Conservation (phyloP, 2,329 filamentous ascomycete genomes). For the Trichoderma arundinaceum region DNA sequence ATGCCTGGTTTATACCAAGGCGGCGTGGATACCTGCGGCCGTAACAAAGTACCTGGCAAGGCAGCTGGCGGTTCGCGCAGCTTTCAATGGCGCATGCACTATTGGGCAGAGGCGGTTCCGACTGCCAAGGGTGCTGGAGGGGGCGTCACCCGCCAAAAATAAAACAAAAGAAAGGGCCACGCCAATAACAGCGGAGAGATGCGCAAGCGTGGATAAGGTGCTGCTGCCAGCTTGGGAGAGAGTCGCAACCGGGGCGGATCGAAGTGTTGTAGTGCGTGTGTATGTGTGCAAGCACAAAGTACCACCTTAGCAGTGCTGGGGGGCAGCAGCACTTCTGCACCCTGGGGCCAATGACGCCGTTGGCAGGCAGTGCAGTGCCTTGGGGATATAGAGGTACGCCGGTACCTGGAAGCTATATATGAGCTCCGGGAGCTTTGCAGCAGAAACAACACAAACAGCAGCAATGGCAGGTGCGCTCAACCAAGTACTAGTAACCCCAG, state of each 20-base stretch:
- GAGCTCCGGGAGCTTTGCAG: too few relatives aligned
- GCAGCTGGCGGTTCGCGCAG: slow-evolving; percentile 16
- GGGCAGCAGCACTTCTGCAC: not conserved
- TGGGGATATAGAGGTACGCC: too few relatives aligned
- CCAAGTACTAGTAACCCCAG: too few relatives aligned
- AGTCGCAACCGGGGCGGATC: not conserved
- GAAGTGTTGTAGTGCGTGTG: not conserved
- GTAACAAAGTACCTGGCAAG: slow-evolving; percentile 5
- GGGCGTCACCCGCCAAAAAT: slow-evolving; percentile 15
- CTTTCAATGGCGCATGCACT: slow-evolving; percentile 27
- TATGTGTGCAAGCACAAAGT: not conserved
- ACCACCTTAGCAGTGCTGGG: not conserved
- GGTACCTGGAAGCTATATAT: too few relatives aligned
- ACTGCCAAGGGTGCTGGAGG: not conserved
- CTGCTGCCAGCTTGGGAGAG: not conserved
- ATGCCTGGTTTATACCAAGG: slow-evolving; percentile 18
- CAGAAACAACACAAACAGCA: too few relatives aligned
- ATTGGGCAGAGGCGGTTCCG: slow-evolving; percentile 7
- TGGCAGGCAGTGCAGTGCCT: not conserved
- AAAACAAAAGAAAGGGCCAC: not conserved
- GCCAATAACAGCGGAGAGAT: slow-evolving; percentile 17
- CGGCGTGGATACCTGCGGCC: slow-evolving; percentile 6
- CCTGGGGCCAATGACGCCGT: not conserved
- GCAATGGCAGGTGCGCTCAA: too few relatives aligned
- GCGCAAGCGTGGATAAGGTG: not conserved